Conservation (phyloP, 495 filamentous ascomycete species). For the Trichocladium antarcticum region DNA sequence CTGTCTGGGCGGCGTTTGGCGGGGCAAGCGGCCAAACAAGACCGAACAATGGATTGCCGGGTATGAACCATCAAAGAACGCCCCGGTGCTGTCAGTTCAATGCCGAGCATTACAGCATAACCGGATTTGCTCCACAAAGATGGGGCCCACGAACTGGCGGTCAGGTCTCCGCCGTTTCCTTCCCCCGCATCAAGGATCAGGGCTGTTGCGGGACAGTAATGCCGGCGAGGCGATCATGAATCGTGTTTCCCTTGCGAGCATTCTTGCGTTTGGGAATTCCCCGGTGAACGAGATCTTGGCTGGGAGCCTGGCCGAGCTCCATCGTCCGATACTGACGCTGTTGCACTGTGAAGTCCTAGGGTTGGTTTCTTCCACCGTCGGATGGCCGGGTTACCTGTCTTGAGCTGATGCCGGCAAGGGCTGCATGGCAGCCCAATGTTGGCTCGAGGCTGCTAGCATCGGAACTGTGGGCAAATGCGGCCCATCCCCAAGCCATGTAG, state of each 20-base stretch:
- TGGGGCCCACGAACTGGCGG: conserved; percentile 25
- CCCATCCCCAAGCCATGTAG: too few species aligned
- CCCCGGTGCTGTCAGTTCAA: neutral
- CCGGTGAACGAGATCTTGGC: neutral
- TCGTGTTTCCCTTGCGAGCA: conserved; percentile 16
- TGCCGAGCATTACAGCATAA: neutral
- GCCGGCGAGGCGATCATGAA: conserved; percentile 22
- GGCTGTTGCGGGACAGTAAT: conserved; percentile 15
- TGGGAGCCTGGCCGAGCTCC: too few species aligned
- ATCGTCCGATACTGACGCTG: neutral
- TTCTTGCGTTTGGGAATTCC: conserved; percentile 1
- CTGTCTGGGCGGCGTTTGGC: neutral
- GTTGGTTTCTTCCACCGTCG: too few species aligned
- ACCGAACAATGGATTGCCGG: neutral
- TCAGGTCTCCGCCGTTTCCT: conserved; percentile 20
- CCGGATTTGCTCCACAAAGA: neutral
- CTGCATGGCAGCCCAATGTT: too few species aligned
- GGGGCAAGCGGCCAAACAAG: neutral
- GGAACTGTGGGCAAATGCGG: too few species aligned
- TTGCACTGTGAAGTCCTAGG: too few species aligned
- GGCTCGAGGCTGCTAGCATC: too few species aligned
- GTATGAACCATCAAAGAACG: neutral
- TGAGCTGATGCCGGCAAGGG: too few species aligned
- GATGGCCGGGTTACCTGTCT: too few species aligned
- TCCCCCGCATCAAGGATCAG: conserved; percentile 24